phyloP scores from a whole-genome alignment of 2,329 filamentous ascomycete species.

The Claviceps purpurea region DNA sequence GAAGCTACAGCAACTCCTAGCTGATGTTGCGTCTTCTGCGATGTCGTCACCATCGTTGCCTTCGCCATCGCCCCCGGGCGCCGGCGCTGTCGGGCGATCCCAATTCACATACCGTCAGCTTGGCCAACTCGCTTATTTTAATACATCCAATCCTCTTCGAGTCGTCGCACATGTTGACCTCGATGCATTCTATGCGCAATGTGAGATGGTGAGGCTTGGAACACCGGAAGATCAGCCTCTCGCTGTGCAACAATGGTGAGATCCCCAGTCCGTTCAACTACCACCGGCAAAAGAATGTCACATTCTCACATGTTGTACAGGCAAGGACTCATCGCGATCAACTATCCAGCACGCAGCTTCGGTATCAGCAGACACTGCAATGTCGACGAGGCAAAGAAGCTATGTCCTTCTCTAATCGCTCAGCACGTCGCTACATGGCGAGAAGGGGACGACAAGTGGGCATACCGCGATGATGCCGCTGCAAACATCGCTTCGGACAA shows the following conservation, averaged over 20 bases:
- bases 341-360: slow-evolving; percentile 76
- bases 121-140: slow-evolving; percentile 57
- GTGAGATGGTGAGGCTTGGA: slow-evolving; percentile 78
- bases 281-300: too few species aligned
- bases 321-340: slow-evolving; percentile 90
- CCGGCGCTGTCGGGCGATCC: slow-evolving; percentile 33
- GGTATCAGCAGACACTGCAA: slow-evolving; percentile 71
- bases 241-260: slow-evolving; percentile 82
- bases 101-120: slow-evolving; percentile 79
- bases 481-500: slow-evolving; percentile 78
- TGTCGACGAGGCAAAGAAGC: slow-evolving; percentile 67
- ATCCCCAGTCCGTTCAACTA: background rate
- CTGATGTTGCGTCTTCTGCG: background rate
- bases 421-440: slow-evolving; percentile 95
- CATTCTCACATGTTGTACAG: slow-evolving; percentile 23
- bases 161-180: slow-evolving; percentile 88
- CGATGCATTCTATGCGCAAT: slow-evolving; percentile 96
- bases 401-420: slow-evolving; percentile 70
- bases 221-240: slow-evolving; percentile 64
- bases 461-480: slow-evolving; percentile 70
- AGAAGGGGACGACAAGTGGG: slow-evolving; percentile 85
- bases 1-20: background rate
- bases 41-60: slow-evolving; percentile 4
- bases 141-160: slow-evolving; percentile 62
- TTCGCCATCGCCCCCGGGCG: slow-evolving; percentile 16